phyloP scores from a whole-genome alignment of 495 filamentous ascomycete species.

The Bacidia gigantensis region DNA sequence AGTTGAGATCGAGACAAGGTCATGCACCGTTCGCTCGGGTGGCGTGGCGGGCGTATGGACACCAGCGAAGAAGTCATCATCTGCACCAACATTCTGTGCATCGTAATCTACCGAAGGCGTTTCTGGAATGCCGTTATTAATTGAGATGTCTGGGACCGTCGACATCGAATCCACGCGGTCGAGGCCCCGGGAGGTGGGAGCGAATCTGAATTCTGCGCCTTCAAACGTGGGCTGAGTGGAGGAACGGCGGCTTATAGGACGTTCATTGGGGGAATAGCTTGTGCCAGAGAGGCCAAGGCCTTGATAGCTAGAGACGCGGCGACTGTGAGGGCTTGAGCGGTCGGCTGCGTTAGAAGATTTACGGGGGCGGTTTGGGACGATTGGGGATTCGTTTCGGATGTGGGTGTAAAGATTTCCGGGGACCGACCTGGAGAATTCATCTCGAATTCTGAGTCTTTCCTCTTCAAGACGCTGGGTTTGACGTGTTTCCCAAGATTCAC shows the following conservation, averaged over 20 bases:
- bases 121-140: conserved; percentile 26
- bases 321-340: conserved; percentile 13
- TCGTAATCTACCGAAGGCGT: conserved; percentile 38
- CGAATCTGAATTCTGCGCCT: conserved; percentile 11
- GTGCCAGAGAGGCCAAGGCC: conserved; percentile 26
- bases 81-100: conserved; percentile 31
- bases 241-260: conserved; percentile 35
- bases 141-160: conserved; percentile 22
- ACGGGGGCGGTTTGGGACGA: conserved; percentile 32
- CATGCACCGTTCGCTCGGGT: conserved; percentile 58
- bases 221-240: conserved; percentile 23
- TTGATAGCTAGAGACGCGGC: conserved; percentile 16
- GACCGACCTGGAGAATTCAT: conserved; percentile 32
- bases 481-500: conserved; percentile 48
- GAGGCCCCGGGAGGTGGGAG: conserved; percentile 29
- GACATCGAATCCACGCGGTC: conserved; percentile 26
- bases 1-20: conserved; percentile 81
- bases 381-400: conserved; percentile 35
- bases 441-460: conserved; percentile 62
- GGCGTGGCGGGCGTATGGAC: conserved; percentile 47
- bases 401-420: conserved; percentile 29
- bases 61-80: conserved; percentile 54
- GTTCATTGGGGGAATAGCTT: conserved; percentile 10
- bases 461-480: conserved; percentile 51
- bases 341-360: conserved; percentile 29